Base-by-base conservation (phyloP, 306 rosid genomes). In the Casuarina equisetifolia region DNA sequence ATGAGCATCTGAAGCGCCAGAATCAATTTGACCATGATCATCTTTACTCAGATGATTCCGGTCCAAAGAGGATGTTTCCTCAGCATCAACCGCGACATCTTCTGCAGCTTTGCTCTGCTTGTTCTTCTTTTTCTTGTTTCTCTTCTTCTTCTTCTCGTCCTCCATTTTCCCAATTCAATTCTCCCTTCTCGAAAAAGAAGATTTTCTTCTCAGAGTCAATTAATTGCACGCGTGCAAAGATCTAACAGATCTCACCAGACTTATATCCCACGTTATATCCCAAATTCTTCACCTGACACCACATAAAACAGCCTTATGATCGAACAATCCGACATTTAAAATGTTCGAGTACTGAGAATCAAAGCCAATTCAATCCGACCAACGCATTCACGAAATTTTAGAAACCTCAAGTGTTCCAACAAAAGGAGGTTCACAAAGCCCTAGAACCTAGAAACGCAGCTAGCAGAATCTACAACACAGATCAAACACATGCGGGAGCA, bases 121-220 rank as follows among this genome's bases (percentile, higher is more conserved):
- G 67, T 81, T 84, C 77, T 82, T 90, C 76, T 91, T 91, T 72
- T 85, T 86, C 87, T 73, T 86, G 69, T 80, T 88, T 72, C 74
- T 91, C 75, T 63, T 90, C 81, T 69, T 89, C 74, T 76, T 89
- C 88, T 84, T 88, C 19, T 81, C 91, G 40, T 85, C 92, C 82
- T 88, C 91, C 97, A 91, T 88, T 79, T 49, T 17, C 71, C 70
- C 82, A 80, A 77, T 61, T 72, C 48, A 80, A 46, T 46, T 72
- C 75, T 80, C 77, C 67, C 15, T 25, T 58, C 40, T 1, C 1
- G 19, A 39, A 2, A 12, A 15, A 10, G 40, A 64, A 64, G 25
- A 35, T 16, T 43, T 25, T 68, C 66, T 74, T 36, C 77, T 76
- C 83, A 72, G 6, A 74, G 32, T 52, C 77, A 80, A 83, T 69